phyloP scores from a whole-genome alignment of 768 basidiomycete species.

The Tulasnella sp. region DNA sequence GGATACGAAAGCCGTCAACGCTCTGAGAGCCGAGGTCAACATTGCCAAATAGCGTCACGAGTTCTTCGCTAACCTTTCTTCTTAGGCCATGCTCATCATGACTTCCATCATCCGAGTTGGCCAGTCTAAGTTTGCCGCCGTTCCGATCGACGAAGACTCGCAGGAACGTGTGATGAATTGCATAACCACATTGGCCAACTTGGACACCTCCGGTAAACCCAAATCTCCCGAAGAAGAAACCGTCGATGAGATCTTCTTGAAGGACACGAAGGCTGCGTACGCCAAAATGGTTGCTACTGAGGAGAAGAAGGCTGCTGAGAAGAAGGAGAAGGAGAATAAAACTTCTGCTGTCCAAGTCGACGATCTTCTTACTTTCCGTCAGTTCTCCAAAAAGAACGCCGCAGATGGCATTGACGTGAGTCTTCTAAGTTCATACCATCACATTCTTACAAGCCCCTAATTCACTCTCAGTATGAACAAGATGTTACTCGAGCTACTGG shows the following conservation, averaged over 20 bases:
- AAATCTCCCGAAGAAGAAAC: conserved; percentile 60
- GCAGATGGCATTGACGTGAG: conserved; percentile 60
- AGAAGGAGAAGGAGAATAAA: conserved; percentile 77
- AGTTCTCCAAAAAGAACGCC: conserved; percentile 87
- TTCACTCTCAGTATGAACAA: conserved; percentile 64
- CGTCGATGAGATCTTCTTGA: conserved; percentile 52
- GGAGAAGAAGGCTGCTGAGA: conserved; percentile 91
- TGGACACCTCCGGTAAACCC: conserved; percentile 48
- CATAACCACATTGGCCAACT: conserved; percentile 85
- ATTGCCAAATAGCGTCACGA: background rate
- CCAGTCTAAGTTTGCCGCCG: conserved; percentile 90
- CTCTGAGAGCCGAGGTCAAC: conserved; percentile 78
- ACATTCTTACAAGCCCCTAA: background rate
- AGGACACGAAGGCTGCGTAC: conserved; percentile 86
- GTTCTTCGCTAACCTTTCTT: background rate
- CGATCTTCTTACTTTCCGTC: conserved; percentile 85
- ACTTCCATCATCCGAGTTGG: conserved; percentile 94
- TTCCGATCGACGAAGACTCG: conserved; percentile 97
- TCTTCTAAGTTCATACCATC: conserved; percentile 42
- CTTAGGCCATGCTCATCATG: conserved; percentile 94
- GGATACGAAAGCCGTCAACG: conserved; percentile 60
- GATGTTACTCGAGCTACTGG: conserved; percentile 91
- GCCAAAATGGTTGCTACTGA: conserved; percentile 94
- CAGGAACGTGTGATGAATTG: conserved; percentile 95
- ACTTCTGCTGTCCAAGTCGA: conserved; percentile 81